Conservation (phyloP, 345 rosid genomes). For the Pelargonium nanum region DNA sequence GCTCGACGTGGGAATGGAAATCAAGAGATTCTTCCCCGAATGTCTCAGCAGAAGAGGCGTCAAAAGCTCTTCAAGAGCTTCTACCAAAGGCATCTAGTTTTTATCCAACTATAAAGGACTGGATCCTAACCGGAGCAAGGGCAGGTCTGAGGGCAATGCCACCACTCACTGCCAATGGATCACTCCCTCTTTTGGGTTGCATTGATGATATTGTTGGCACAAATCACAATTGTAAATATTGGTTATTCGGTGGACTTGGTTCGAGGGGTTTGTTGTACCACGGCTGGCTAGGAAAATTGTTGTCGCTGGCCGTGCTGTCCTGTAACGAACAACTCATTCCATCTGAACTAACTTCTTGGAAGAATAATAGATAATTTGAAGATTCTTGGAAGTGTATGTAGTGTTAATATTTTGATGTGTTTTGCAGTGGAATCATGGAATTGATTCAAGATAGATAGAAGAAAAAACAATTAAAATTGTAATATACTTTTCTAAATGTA, state of each 20-base stretch:
- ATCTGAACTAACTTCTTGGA: conserved; percentile 61
- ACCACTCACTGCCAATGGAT: conserved; percentile 60
- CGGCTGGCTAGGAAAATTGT: conserved; percentile 67
- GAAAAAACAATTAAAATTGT: no score
- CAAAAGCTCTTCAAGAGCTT: conserved; percentile 61
- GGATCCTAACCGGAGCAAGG: conserved; percentile 58
- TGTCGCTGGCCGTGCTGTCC: conserved; percentile 54
- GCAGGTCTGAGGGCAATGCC: conserved; percentile 95
- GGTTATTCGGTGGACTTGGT: conserved; percentile 88
- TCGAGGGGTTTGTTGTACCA: conserved; percentile 78
- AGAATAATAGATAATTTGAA: conserved; percentile 26
- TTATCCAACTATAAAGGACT: conserved; percentile 54
- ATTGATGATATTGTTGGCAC: conserved; percentile 37
- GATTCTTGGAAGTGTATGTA: no score
- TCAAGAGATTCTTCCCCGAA: conserved; percentile 53
- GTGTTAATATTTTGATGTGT: no score
- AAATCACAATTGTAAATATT: conserved; percentile 35
- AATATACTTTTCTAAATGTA: no score
- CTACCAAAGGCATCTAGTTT: conserved; percentile 58
- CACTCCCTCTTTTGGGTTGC: conserved; percentile 75
- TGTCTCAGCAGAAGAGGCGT: conserved; percentile 64
- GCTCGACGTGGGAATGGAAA: conserved; percentile 92
- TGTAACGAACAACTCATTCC: conserved; percentile 56
- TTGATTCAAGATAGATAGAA: no score
- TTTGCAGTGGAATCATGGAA: no score